These are phyloP conservation scores for Paspalum vaginatum DNA, from an alignment of 176 grass and related monocot genomes.

Conservation along the genomic window DNA sequence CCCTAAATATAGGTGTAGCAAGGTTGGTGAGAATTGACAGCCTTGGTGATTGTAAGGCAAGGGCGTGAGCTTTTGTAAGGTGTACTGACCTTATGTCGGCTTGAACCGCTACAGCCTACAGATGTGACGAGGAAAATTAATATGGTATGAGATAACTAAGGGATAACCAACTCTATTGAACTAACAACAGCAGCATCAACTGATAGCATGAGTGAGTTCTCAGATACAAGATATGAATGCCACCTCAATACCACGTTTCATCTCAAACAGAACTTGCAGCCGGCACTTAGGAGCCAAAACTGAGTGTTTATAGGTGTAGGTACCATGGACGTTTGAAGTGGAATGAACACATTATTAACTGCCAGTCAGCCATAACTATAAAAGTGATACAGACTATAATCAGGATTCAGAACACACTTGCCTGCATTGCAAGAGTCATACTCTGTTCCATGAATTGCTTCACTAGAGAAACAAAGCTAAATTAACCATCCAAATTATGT, in stretches of 20 bases:
- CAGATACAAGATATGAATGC: not conserved
- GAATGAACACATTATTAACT: not conserved
- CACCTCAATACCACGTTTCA: not conserved
- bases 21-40: not conserved
- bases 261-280: constrained; percentile 7
- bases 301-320: not conserved
- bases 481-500: constrained; percentile 1
- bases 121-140: not conserved
- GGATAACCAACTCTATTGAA: too few species aligned
- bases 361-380: not conserved
- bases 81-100: not conserved
- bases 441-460: not conserved
- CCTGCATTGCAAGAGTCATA: not conserved
- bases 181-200: not conserved
- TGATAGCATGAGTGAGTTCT: not conserved
- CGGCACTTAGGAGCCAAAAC: not conserved
- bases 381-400: not conserved
- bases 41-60: not conserved
- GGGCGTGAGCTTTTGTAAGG: not conserved
- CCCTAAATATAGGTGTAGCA: not conserved
- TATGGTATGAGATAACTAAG: too few species aligned
- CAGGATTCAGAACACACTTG: not conserved
- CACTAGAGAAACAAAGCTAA: not conserved
- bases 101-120: not conserved
- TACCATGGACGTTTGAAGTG: not conserved